These are phyloP conservation scores for Oryza rufipogon DNA, from an alignment of 176 grass and related monocot species.

Conservation along the genomic window DNA sequence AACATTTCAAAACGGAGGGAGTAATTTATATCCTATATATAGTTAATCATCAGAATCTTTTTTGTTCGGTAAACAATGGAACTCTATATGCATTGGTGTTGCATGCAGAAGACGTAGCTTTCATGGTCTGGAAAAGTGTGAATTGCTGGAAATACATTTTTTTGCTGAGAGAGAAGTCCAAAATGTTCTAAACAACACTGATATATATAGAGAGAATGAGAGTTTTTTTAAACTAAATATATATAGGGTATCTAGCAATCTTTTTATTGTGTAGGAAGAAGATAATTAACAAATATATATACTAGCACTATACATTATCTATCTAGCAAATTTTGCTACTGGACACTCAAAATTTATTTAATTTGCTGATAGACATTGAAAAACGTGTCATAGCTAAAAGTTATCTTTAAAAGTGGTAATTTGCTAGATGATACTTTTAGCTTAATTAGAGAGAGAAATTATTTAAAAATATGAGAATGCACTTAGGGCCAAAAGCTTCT, in stretches of 20 bases:
- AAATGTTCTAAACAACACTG: not conserved
- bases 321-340: no score
- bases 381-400: no score
- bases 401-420: no score
- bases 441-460: no score
- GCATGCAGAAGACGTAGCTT: not conserved
- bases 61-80: not conserved
- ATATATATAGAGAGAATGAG: not conserved
- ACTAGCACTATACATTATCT: not conserved
- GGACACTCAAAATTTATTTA: no score
- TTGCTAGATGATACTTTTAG: no score
- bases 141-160: not conserved
- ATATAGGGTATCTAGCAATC: not conserved
- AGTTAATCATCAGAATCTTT: not conserved
- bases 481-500: no score
- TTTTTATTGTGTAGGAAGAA: no score
- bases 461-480: no score
- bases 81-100: not conserved
- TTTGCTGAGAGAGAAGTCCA: not conserved
- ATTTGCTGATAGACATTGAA: no score
- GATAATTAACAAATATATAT: no score
- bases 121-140: conserved; percentile 37
- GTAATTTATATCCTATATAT: not conserved
- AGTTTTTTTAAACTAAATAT: not conserved
- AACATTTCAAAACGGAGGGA: no score